Base-by-base conservation (phyloP, 2,329 filamentous ascomycete genomes). In the Fusarium newnesense region DNA sequence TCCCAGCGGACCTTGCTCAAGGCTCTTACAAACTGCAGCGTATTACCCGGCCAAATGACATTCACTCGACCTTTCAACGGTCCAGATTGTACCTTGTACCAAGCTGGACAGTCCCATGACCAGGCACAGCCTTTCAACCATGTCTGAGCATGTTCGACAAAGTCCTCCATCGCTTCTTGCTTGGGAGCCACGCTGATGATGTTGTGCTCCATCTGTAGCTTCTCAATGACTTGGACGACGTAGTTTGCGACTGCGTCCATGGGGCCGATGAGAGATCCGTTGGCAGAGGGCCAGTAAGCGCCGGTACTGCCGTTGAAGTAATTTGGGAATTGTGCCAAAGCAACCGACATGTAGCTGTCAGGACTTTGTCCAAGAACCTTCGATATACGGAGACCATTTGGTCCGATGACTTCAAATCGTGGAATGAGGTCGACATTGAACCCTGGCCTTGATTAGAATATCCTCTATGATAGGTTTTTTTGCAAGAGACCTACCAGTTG, bases 371-470 rank as follows among this genome's bases (percentile, higher is more conserved):
- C 0, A 7, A 53, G 50, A 5, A 37, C 15, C 7, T 37, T 13
- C 1, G 50, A 53, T 53, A 53, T 37, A 2, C 19, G 4, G 4
- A 53, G 13, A 0, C 50, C 34, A 0, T 37, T 37, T 21, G 50
- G 50, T 1, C 50, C 34, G 4, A 53, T 28, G 34, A 53, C 52
- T 24, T 40, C 36, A 7, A 40, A 54, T 10, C 52, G 36, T n/a
- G 52, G 52, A 3, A 54, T 54, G 8, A 54, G 36, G 15, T 54
- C 24, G 10, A 42, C 52, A 15, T 40, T 40, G 15, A 54, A 54
- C 0, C 52, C 52, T 54, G 1, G 6, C 4, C 0, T 24, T 13
- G 4, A 16, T 30, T 2, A 40, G 19, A 16, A 10, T 18, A 0
- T n/a, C 21, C 12, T 2, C 3, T 39, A 2, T 5, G 4, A 2